These are phyloP conservation scores for Fragosphaeria purpurea DNA, from an alignment of 2,329 filamentous ascomycete species.

Conservation along the genomic window DNA sequence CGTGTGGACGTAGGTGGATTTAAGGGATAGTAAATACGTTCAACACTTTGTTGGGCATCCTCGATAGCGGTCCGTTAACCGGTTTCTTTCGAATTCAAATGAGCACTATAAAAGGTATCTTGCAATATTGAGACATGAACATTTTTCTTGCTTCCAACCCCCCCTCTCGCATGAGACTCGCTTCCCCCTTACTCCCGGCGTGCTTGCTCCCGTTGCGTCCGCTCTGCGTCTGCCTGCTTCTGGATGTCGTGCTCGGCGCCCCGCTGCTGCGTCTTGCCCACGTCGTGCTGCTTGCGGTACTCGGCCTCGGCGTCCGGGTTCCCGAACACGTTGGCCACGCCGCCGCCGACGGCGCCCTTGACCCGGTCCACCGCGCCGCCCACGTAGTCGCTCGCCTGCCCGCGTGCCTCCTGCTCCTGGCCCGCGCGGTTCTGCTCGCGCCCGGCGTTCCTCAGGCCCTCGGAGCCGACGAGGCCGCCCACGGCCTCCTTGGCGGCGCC, in stretches of 20 bases:
- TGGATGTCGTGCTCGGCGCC: constrained; percentile 73
- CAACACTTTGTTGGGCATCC: too few species aligned
- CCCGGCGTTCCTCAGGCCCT: constrained; percentile 65
- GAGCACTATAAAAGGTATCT: too few species aligned
- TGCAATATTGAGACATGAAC: too few species aligned
- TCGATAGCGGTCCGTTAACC: too few species aligned
- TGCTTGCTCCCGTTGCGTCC: background rate
- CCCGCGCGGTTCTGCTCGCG: constrained; percentile 70
- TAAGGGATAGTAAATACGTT: too few species aligned
- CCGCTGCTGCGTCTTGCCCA: constrained; percentile 70
- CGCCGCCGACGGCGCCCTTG: constrained; percentile 56
- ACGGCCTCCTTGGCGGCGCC: constrained; percentile 75
- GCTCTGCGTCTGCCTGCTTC: constrained; percentile 51
- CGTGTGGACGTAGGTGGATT: background rate
- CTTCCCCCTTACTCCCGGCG: too few species aligned
- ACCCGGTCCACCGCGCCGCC: constrained; percentile 58
- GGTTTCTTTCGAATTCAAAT: too few species aligned
- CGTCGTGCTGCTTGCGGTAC: constrained; percentile 62
- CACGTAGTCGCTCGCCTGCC: constrained; percentile 67
- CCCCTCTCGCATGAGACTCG: too few species aligned
- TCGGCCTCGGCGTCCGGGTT: constrained; percentile 54
- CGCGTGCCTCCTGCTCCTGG: constrained; percentile 71
- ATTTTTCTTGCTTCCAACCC: too few species aligned
- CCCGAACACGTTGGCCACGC: constrained; percentile 63
- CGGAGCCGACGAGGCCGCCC: constrained; percentile 64